Evolutionary conservation across 2,329 filamentous ascomycete species (phyloP).

Genomic region (Claviceps sp.): DNA sequence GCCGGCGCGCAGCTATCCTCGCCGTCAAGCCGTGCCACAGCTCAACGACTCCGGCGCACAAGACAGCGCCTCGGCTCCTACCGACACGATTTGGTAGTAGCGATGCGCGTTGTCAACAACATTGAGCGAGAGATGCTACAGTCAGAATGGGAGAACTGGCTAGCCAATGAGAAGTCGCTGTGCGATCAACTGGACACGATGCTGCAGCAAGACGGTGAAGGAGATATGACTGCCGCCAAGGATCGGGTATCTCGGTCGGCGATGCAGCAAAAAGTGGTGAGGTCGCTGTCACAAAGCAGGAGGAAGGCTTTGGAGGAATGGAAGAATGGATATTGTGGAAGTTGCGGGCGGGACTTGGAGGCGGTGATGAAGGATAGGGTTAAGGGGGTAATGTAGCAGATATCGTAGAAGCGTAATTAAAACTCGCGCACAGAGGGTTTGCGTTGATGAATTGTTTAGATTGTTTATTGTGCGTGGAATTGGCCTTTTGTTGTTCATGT

Average conservation of each 20-base stretch:
- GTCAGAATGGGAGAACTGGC: constrained; percentile 89
- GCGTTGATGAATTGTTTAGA: no score
- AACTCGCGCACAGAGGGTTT: no score
- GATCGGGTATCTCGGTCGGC: constrained; percentile 8
- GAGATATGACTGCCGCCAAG: constrained; percentile 7
- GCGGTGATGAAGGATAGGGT: constrained; percentile 18
- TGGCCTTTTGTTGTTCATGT: no score
- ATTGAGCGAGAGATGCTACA: constrained; percentile 77
- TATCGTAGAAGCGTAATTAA: no score
- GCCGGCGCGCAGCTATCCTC: constrained; percentile 34
- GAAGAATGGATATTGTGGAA: constrained; percentile 42
- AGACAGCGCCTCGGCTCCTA: constrained; percentile 72
- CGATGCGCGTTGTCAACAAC: constrained; percentile 77
- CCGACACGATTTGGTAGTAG: constrained; percentile 80
- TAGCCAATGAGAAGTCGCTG: constrained; percentile 61
- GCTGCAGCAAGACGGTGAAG: constrained; percentile 21
- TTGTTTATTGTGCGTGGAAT: no score
- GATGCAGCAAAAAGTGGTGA: constrained; percentile 19
- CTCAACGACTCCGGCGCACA: constrained; percentile 60
- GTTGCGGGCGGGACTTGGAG: constrained; percentile 34
- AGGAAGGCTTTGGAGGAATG: constrained; percentile 30
- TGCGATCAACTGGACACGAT: constrained; percentile 50
- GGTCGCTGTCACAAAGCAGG: constrained; percentile 16
- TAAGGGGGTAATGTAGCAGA: constrained; percentile 10
- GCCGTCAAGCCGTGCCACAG: constrained; percentile 37